These are phyloP conservation scores for Alternaria alternata DNA, from an alignment of 2,329 filamentous ascomycete species.

Conservation along the genomic window DNA sequence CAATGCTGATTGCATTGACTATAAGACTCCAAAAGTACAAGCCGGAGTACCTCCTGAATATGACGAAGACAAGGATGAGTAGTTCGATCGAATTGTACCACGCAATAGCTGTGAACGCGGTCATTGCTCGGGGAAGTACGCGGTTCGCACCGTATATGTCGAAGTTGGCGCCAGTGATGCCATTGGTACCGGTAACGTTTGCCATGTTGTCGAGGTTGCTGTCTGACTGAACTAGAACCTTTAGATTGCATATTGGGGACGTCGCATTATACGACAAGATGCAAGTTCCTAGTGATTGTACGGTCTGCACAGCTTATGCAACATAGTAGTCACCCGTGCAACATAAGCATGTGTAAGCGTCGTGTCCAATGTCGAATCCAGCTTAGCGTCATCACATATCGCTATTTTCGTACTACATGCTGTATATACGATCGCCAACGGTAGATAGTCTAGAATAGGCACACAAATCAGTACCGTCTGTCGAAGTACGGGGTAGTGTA, in stretches of 20 bases:
- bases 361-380: neutral
- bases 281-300: neutral
- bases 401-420: neutral
- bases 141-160: constrained; percentile 17
- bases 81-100: constrained; percentile 34
- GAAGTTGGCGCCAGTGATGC: constrained; percentile 15
- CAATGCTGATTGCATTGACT: constrained; percentile 17
- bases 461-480: neutral
- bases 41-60: constrained; percentile 25
- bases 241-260: neutral
- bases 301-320: neutral
- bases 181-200: neutral
- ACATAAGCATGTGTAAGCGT: constrained; percentile 9
- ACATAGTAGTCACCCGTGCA: neutral
- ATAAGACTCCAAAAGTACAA: constrained; percentile 28
- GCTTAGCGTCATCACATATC: neutral
- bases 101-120: constrained; percentile 23
- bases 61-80: constrained; percentile 19
- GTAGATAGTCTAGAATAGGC: neutral
- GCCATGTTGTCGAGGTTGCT: neutral
- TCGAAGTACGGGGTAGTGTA: neutral
- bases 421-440: neutral
- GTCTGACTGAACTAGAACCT: neutral
- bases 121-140: neutral
- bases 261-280: neutral